A percentile compares a stretch with the other conserved stretches of the same genome.
phyloP scores from a whole-genome alignment of 208 protist species.

The Acanthamoeba culbertsoni region DNA sequence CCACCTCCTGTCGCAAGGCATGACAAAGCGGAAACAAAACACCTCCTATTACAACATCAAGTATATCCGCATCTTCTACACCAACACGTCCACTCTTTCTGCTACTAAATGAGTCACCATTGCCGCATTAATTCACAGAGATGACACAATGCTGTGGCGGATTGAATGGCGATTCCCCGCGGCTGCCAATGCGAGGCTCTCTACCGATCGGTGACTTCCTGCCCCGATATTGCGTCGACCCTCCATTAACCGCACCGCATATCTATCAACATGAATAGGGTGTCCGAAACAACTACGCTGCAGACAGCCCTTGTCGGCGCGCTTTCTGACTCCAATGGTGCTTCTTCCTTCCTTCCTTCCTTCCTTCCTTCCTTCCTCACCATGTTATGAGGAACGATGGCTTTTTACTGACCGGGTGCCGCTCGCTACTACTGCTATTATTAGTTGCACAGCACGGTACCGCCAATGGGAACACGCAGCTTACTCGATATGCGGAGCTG shows the following conservation, averaged over 20 bases:
- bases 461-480: neutral
- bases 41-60: constrained; percentile 32
- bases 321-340: neutral
- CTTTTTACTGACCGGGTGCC: neutral
- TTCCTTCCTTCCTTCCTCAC: neutral
- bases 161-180: constrained; percentile 18
- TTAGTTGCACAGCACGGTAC: neutral
- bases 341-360: neutral
- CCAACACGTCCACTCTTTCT: neutral
- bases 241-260: neutral
- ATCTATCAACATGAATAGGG: neutral
- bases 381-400: neutral
- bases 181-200: neutral
- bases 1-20: neutral
- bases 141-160: neutral
- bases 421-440: neutral
- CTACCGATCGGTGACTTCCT: neutral
- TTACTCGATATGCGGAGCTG: neutral
- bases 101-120: too few species aligned
- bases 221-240: neutral
- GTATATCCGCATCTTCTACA: neutral
- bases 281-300: neutral
- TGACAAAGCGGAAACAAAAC: constrained; percentile 33
- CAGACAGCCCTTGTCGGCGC: neutral
- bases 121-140: neutral